Conservation (phyloP, 2,329 filamentous ascomycete genomes). For the Penicillium capsulatum region DNA sequence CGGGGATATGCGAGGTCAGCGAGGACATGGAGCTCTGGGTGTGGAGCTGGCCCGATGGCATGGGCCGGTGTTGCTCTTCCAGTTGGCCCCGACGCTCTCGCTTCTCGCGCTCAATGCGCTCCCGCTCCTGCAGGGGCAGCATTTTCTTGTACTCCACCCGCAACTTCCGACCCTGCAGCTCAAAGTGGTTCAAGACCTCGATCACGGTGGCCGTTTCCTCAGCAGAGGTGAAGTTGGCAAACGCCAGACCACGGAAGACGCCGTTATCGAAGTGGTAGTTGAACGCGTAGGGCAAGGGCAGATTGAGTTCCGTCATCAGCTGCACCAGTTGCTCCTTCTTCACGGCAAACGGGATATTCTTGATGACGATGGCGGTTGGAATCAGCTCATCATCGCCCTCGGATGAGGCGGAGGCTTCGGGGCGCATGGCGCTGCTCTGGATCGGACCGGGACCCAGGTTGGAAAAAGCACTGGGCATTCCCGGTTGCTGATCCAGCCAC, state of each 20-base stretch:
- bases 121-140: slow-evolving; percentile 88
- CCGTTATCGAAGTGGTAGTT: slow-evolving; percentile 99
- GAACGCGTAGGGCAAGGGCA: slow-evolving; percentile 95
- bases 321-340: slow-evolving; percentile 92
- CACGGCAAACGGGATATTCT: slow-evolving; percentile 98
- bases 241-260: slow-evolving; percentile 90
- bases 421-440: slow-evolving; percentile 40
- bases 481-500: slow-evolving; percentile 59
- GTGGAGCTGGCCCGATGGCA: slow-evolving; percentile 62
- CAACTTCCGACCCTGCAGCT: slow-evolving; percentile 89
- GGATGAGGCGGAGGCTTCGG: slow-evolving; percentile 38
- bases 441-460: slow-evolving; percentile 43
- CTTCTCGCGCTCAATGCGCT: slow-evolving; percentile 96
- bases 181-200: slow-evolving; percentile 89
- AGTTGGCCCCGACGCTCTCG: slow-evolving; percentile 91
- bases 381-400: slow-evolving; percentile 75
- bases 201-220: slow-evolving; percentile 93
- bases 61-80: slow-evolving; percentile 89
- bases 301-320: slow-evolving; percentile 88
- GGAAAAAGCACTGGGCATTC: slow-evolving; percentile 46
- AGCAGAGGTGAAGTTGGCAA: slow-evolving; percentile 95
- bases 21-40: slow-evolving; percentile 85
- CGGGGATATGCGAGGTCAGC: slow-evolving; percentile 60
- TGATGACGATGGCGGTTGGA: slow-evolving; percentile 96
- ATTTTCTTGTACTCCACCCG: slow-evolving; percentile 99